Percentiles rank a stretch among this genome's conserved stretches.
Evolutionary conservation across 2,329 filamentous ascomycete species (phyloP).

Genomic region (Reticulascus tulasneorum): DNA sequence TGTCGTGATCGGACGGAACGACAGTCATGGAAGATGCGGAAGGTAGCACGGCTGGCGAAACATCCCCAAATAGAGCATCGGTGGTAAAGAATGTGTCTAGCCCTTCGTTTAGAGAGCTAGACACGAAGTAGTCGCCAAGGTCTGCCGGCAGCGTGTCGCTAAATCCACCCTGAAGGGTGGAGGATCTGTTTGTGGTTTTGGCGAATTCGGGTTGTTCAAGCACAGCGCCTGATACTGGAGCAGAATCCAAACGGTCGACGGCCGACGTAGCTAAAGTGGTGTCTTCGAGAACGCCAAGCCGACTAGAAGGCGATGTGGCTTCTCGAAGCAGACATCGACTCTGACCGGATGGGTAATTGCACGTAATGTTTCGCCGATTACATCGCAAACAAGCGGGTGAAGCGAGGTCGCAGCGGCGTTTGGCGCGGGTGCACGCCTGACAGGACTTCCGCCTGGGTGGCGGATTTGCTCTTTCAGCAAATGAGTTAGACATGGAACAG

Average conservation of each 20-base stretch:
- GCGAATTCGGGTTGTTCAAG: background rate
- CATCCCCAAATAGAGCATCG: constrained; percentile 5
- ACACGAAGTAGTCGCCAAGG: background rate
- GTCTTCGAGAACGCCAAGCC: background rate
- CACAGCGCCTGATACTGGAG: background rate
- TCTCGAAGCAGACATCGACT: background rate
- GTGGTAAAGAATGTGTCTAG: constrained; percentile 3
- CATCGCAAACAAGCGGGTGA: constrained; percentile 51
- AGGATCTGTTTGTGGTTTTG: constrained; percentile 2
- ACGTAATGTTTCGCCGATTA: constrained; percentile 39
- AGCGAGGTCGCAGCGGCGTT: constrained; percentile 52
- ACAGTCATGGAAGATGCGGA: constrained; percentile 6
- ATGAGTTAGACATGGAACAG: constrained; percentile 15
- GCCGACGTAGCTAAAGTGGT: background rate
- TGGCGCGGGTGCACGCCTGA: constrained; percentile 51
- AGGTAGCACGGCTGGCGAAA: constrained; percentile 16
- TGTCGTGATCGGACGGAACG: background rate
- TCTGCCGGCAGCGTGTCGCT: too few species aligned
- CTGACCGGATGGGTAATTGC: constrained; percentile 35
- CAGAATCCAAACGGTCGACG: background rate
- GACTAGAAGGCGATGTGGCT: background rate
- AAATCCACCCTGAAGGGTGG: background rate
- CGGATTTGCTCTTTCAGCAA: constrained; percentile 36
- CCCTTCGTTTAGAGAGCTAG: background rate
- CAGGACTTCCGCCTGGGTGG: constrained; percentile 53